phyloP scores from a whole-genome alignment of 257 asterid species.

The Solanum chiquidenum region DNA sequence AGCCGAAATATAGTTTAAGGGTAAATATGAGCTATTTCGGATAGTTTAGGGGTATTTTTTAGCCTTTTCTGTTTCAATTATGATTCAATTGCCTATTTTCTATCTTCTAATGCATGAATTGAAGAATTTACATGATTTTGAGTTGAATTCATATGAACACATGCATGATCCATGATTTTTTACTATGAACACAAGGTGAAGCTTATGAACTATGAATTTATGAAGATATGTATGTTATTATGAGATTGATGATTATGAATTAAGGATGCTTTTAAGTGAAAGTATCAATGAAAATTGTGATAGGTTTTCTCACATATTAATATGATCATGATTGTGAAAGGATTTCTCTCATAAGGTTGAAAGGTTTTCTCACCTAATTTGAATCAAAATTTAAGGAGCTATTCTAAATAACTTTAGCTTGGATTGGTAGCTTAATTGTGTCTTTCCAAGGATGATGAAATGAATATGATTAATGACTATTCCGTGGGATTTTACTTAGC shows the following conservation, averaged over 20 bases:
- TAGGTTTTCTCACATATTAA: neutral
- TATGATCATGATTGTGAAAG: neutral
- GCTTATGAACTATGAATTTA: neutral
- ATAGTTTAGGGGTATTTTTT: no score
- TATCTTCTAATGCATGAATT: neutral
- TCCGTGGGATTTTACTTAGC: neutral
- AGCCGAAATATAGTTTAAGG: no score
- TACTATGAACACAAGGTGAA: neutral
- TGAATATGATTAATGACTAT: neutral
- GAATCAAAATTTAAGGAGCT: neutral
- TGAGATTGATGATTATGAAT: neutral
- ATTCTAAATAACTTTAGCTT: neutral
- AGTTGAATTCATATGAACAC: neutral
- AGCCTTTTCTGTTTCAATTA: neutral
- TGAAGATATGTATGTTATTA: neutral
- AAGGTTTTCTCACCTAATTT: neutral
- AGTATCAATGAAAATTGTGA: neutral
- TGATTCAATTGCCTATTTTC: neutral
- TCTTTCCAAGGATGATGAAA: neutral
- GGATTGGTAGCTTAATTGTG: neutral
- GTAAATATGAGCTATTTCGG: no score
- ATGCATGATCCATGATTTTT: neutral
- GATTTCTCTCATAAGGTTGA: neutral
- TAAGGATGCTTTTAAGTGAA: neutral
- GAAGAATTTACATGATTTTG: no score